A percentile compares a stretch with the other conserved stretches of the same genome.
Conservation (phyloP, 257 asterid species). For the Plectranthus barbatus region DNA sequence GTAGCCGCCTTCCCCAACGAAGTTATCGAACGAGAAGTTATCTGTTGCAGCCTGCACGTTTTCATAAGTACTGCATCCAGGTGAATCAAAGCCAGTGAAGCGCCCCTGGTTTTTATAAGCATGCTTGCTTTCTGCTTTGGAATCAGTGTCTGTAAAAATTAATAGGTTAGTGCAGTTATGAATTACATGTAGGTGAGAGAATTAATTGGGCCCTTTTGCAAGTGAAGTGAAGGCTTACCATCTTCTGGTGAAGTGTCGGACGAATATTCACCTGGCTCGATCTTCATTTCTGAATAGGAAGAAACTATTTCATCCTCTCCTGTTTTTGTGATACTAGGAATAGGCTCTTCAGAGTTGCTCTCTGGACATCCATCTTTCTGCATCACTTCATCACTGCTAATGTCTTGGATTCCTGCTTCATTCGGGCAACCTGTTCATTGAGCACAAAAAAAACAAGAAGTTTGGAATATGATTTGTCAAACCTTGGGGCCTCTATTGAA, state of each 20-base stretch:
- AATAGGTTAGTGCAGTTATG: too few species aligned
- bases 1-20: constrained; percentile 57
- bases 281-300: constrained; percentile 44
- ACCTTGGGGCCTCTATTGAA: too few species aligned
- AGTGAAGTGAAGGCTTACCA: constrained; percentile 38
- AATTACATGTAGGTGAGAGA: too few species aligned
- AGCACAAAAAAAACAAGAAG: not conserved
- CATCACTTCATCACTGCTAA: constrained; percentile 3
- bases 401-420: not conserved
- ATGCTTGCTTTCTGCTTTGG: constrained; percentile 20
- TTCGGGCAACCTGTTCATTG: not conserved
- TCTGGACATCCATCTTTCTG: constrained; percentile 15
- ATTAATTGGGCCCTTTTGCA: constrained; percentile 8
- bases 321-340: constrained; percentile 19
- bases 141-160: constrained; percentile 19
- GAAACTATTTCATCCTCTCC: constrained; percentile 31
- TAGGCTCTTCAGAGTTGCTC: constrained; percentile 19
- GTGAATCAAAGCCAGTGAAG: constrained; percentile 22
- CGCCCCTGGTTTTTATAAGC: not conserved
- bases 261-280: constrained; percentile 44
- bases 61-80: constrained; percentile 43
- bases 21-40: constrained; percentile 43
- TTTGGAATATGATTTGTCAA: too few species aligned
- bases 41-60: constrained; percentile 47
- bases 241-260: constrained; percentile 34